A percentile compares a stretch with the other conserved stretches of the same genome.
These are phyloP conservation scores for Carex sylvatica DNA, from an alignment of 202 grass and related monocot species.

Conservation along the genomic window DNA sequence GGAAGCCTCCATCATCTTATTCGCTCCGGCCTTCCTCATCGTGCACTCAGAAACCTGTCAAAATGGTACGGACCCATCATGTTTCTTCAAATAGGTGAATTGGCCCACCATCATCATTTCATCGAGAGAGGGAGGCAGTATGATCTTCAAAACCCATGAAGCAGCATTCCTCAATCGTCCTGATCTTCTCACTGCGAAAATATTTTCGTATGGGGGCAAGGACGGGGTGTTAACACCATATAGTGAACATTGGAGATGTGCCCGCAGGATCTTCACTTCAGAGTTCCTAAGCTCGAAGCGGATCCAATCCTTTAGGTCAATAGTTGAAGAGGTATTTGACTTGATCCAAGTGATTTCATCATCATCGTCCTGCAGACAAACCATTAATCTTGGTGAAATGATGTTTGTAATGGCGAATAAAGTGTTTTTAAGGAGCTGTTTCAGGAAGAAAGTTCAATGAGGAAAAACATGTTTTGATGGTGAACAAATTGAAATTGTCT, in stretches of 20 bases:
- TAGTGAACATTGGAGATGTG: slow-evolving; percentile 49
- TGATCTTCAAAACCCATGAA: neutral
- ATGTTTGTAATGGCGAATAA: slow-evolving; percentile 27
- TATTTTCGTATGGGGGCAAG: neutral
- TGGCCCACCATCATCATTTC: neutral
- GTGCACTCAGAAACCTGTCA: slow-evolving; percentile 35
- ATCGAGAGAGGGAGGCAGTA: neutral
- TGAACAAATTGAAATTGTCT: neutral
- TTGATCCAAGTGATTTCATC: slow-evolving; percentile 32
- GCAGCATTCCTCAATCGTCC: slow-evolving; percentile 15
- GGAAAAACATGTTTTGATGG: slow-evolving; percentile 34
- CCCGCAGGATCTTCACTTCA: slow-evolving; percentile 44
- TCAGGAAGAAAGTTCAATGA: slow-evolving; percentile 40
- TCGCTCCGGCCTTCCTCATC: slow-evolving; percentile 25
- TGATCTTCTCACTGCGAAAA: neutral
- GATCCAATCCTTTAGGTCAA: slow-evolving; percentile 40
- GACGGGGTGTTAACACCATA: slow-evolving; percentile 37
- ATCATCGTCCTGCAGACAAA: neutral
- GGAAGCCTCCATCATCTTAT: slow-evolving; percentile 43
- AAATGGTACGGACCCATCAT: neutral
- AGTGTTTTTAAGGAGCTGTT: slow-evolving; percentile 34
- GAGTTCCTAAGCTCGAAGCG: slow-evolving; percentile 50
- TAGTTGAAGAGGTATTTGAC: slow-evolving; percentile 46
- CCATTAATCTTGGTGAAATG: slow-evolving; percentile 31
- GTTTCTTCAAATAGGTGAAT: slow-evolving; percentile 11